Evolutionary conservation across 192 early-diverging fungal genomes (phyloP).

Genomic region (Phlyctochytrium bullatum): DNA sequence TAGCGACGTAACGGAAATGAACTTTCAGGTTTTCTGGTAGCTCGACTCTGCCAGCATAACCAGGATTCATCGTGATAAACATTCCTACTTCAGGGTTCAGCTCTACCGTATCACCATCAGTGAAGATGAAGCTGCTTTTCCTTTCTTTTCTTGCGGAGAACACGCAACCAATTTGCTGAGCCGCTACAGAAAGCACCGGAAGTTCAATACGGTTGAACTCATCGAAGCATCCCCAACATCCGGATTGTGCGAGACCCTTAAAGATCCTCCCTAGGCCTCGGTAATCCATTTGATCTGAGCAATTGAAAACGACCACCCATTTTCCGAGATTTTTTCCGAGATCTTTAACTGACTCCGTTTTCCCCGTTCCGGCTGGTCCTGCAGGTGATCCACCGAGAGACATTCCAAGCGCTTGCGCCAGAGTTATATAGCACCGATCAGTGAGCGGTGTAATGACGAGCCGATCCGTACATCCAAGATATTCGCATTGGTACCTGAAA

Average conservation of each 20-base stretch:
- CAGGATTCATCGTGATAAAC: slow-evolving; percentile 72
- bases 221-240: slow-evolving; percentile 66
- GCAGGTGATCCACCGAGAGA: slow-evolving; percentile 64
- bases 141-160: slow-evolving; percentile 59
- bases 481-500: slow-evolving; percentile 65
- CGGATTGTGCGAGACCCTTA: slow-evolving; percentile 64
- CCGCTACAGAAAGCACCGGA: slow-evolving; percentile 63
- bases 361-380: slow-evolving; percentile 48
- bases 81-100: slow-evolving; percentile 66
- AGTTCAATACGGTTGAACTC: slow-evolving; percentile 69
- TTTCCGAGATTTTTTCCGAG: slow-evolving; percentile 64
- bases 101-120: slow-evolving; percentile 66
- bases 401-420: slow-evolving; percentile 66
- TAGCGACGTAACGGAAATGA: slow-evolving; percentile 66
- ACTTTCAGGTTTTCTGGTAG: slow-evolving; percentile 66
- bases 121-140: slow-evolving; percentile 61
- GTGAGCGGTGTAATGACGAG: slow-evolving; percentile 65
- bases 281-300: slow-evolving; percentile 71
- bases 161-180: slow-evolving; percentile 65
- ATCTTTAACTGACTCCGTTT: slow-evolving; percentile 67
- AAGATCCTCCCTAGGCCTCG: slow-evolving; percentile 62
- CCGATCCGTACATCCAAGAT: slow-evolving; percentile 62
- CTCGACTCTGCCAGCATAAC: slow-evolving; percentile 66
- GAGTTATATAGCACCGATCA: slow-evolving; percentile 59
- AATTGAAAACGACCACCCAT: slow-evolving; percentile 72